phyloP scores from a whole-genome alignment of 768 basidiomycete species.

The Rickenella mellea region DNA sequence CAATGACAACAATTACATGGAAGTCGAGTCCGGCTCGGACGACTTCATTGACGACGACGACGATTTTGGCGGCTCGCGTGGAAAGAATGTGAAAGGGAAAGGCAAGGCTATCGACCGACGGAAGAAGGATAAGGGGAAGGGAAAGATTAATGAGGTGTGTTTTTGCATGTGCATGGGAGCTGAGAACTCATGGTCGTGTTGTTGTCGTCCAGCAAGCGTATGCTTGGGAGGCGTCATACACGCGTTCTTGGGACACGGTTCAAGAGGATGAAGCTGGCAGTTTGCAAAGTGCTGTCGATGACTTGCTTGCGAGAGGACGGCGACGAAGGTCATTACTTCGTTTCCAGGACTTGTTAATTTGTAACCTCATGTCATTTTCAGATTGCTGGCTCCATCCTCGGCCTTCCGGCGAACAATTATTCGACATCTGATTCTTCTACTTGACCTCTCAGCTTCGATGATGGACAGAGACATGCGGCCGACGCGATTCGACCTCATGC shows the following conservation, averaged over 20 bases:
- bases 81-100: slow-evolving; percentile 48
- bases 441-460: slow-evolving; percentile 90
- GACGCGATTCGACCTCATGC: slow-evolving; percentile 81
- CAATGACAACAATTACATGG: slow-evolving; percentile 24
- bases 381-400: slow-evolving; percentile 70
- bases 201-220: slow-evolving; percentile 55
- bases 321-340: slow-evolving; percentile 56
- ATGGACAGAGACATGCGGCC: slow-evolving; percentile 94
- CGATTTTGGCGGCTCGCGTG: slow-evolving; percentile 21
- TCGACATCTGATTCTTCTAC: slow-evolving; percentile 84
- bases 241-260: slow-evolving; percentile 93
- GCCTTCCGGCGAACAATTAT: slow-evolving; percentile 94
- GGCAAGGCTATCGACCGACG: slow-evolving; percentile 41
- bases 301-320: slow-evolving; percentile 77
- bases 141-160: slow-evolving; percentile 43
- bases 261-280: slow-evolving; percentile 94
- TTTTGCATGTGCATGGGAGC: slow-evolving; percentile 4
- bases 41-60: slow-evolving; percentile 51
- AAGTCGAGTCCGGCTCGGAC: slow-evolving; percentile 64
- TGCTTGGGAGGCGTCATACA: slow-evolving; percentile 94
- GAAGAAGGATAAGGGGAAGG: slow-evolving; percentile 47
- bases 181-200: slow-evolving; percentile 6
- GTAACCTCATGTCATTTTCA: slow-evolving; percentile 18
- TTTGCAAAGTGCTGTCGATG: slow-evolving; percentile 82
- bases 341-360: slow-evolving; percentile 1